These are phyloP conservation scores for Boletus rex-veris DNA, from an alignment of 768 basidiomycete genomes.

Conservation along the genomic window DNA sequence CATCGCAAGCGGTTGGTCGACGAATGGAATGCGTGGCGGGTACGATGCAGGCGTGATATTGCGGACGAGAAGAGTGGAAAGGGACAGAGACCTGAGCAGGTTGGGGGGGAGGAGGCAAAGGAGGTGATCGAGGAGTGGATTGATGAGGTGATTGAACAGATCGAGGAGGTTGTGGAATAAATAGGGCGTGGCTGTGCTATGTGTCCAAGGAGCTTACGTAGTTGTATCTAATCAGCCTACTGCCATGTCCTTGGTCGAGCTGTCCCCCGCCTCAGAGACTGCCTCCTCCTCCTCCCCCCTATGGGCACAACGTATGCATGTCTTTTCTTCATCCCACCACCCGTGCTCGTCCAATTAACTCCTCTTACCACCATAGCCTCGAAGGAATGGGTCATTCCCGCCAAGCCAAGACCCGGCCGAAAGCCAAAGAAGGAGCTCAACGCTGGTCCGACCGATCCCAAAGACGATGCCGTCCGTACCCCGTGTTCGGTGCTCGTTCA, in stretches of 20 bases:
- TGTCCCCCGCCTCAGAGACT: slow-evolving; percentile 28
- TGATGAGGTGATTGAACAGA: slow-evolving; percentile 90
- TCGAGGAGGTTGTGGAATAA: slow-evolving; percentile 70
- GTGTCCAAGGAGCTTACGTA: neutral
- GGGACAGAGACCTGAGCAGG: slow-evolving; percentile 30
- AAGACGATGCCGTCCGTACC: slow-evolving; percentile 50
- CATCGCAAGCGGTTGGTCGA: slow-evolving; percentile 88
- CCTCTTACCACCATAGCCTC: slow-evolving; percentile 49
- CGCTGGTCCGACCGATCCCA: slow-evolving; percentile 23
- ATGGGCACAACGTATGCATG: slow-evolving; percentile 68
- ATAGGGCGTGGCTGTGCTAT: slow-evolving; percentile 24
- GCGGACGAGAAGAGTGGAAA: slow-evolving; percentile 50
- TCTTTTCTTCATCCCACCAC: neutral
- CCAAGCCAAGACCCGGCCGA: slow-evolving; percentile 82
- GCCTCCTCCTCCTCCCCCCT: slow-evolving; percentile 51
- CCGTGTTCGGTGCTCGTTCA: slow-evolving; percentile 1
- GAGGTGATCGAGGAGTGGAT: slow-evolving; percentile 94
- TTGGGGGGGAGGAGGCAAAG: slow-evolving; percentile 55
- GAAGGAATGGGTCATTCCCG: slow-evolving; percentile 87
- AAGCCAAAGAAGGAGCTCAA: slow-evolving; percentile 75
- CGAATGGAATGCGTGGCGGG: slow-evolving; percentile 99
- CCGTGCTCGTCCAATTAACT: neutral
- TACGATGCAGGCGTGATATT: slow-evolving; percentile 62
- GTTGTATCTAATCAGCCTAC: slow-evolving; percentile 22
- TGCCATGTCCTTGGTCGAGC: slow-evolving; percentile 28